These are phyloP conservation scores for Straminergon stramineum DNA, from an alignment of 225 moss, liverwort and hornwort species.

Conservation along the genomic window DNA sequence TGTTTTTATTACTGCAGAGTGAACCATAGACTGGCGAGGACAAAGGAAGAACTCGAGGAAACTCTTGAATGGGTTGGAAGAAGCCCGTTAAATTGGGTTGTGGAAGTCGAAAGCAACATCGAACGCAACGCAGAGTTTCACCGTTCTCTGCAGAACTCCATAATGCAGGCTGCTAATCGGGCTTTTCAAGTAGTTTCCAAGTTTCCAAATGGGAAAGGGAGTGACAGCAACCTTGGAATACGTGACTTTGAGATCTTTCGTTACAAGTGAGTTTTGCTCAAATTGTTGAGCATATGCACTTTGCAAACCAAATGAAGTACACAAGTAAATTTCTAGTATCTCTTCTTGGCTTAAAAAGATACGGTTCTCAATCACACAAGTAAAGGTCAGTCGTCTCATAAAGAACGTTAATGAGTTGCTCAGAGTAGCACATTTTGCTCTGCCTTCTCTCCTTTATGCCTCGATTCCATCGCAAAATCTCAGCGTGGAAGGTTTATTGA, in stretches of 20 bases:
- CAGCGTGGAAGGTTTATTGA: background rate
- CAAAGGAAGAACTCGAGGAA: constrained; percentile 65
- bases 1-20: constrained; percentile 37
- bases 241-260: constrained; percentile 29
- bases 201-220: constrained; percentile 18
- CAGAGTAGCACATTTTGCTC: background rate
- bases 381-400: background rate
- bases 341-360: background rate
- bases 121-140: constrained; percentile 71
- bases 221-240: constrained; percentile 28
- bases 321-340: background rate
- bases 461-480: background rate
- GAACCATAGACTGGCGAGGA: constrained; percentile 51
- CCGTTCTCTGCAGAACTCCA: constrained; percentile 49
- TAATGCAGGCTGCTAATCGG: constrained; percentile 49
- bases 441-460: background rate
- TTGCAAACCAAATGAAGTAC: background rate
- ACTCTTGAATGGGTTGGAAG: constrained; percentile 54
- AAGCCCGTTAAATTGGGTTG: constrained; percentile 75
- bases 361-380: background rate
- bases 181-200: constrained; percentile 48
- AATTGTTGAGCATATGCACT: background rate
- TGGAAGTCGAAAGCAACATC: constrained; percentile 90
- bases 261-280: constrained; percentile 46
- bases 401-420: background rate